A percentile compares a stretch with the other conserved stretches of the same genome.
Conservation (phyloP, 169 alveolate species). For the Plasmodium relictum region DNA sequence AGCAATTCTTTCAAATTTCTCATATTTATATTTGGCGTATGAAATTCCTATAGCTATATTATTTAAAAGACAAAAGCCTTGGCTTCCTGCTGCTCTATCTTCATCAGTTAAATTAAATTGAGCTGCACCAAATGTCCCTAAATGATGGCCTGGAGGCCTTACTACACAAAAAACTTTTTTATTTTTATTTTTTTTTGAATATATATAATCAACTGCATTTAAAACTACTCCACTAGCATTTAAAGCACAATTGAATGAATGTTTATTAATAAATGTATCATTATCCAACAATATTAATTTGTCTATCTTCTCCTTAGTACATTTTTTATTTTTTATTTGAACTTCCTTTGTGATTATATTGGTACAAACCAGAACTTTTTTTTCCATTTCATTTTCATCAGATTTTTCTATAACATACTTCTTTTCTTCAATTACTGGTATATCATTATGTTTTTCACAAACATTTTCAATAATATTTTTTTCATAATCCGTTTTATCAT, state of each 20-base stretch:
- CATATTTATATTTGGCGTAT: slow-evolving; percentile 93
- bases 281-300: slow-evolving; percentile 48
- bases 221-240: slow-evolving; percentile 75
- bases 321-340: slow-evolving; percentile 89
- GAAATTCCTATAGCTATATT: slow-evolving; percentile 99
- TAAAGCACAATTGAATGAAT: slow-evolving; percentile 67
- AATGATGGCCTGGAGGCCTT: slow-evolving; percentile 99
- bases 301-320: slow-evolving; percentile 29
- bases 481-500: neutral
- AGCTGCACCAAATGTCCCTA: slow-evolving; percentile 97
- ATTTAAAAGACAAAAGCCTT: slow-evolving; percentile 98
- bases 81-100: slow-evolving; percentile 91
- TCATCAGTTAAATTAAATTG: slow-evolving; percentile 84
- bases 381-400: neutral
- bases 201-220: slow-evolving; percentile 59
- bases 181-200: slow-evolving; percentile 28
- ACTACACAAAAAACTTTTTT: slow-evolving; percentile 85
- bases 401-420: neutral
- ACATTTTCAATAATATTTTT: neutral
- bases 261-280: slow-evolving; percentile 72
- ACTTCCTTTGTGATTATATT: neutral
- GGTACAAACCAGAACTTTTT: neutral
- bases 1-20: slow-evolving; percentile 94
- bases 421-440: neutral
- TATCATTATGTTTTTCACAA: too few species aligned